A percentile compares a stretch with the other conserved stretches of the same genome.
Conservation (phyloP, 108 stramenopile species). For the Nitzschia sp. region DNA sequence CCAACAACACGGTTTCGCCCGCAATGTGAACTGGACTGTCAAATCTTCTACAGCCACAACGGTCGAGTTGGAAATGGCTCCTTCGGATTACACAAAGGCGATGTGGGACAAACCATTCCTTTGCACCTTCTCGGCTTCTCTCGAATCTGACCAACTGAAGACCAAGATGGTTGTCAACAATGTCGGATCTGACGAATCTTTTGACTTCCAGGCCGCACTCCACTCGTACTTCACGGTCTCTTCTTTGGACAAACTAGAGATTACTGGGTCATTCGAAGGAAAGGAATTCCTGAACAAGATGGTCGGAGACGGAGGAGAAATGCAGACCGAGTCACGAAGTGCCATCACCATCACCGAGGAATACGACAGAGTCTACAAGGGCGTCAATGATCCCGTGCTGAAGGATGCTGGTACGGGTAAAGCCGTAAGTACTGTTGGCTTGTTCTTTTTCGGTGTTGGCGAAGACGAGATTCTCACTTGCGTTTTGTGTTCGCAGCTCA, state of each 20-base stretch:
- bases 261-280: conserved; percentile 87
- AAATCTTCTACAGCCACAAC: conserved; percentile 68
- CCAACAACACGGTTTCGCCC: conserved; percentile 98
- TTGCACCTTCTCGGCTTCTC: conserved; percentile 79
- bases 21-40: conserved; percentile 93
- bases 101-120: conserved; percentile 97
- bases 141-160: conserved; percentile 76
- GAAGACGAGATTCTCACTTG: background rate
- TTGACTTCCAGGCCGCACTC: conserved; percentile 94
- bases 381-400: conserved; percentile 90
- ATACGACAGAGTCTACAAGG: conserved; percentile 94
- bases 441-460: background rate
- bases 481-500: too few species aligned
- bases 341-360: conserved; percentile 87
- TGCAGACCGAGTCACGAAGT: conserved; percentile 86
- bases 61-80: conserved; percentile 80
- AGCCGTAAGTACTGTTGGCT: conserved; percentile 50
- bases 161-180: conserved; percentile 91
- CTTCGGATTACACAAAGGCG: conserved; percentile 90
- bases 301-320: conserved; percentile 78
- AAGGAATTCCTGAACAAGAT: conserved; percentile 91
- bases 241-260: conserved; percentile 85
- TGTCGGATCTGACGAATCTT: conserved; percentile 73
- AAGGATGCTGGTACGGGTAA: conserved; percentile 90
- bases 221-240: conserved; percentile 96